Base-by-base conservation (phyloP, 495 filamentous ascomycete genomes). In the Wilcoxina mikolae region DNA sequence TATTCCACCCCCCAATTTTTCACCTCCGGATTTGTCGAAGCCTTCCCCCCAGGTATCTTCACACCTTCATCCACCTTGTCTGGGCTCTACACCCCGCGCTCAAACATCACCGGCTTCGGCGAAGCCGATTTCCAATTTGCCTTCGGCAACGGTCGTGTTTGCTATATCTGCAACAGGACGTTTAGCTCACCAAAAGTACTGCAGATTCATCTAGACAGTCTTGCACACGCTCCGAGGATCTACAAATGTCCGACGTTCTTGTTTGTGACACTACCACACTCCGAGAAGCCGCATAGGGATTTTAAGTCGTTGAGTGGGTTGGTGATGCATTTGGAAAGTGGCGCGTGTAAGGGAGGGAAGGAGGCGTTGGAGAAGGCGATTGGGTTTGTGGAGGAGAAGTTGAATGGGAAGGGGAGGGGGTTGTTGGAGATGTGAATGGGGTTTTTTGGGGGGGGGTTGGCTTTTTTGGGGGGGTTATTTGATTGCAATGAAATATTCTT, bases 231-330 rank as follows among this genome's bases (percentile, higher is more conserved):
- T 10, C 35, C 60, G 5, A 51, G 51, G 54, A 59, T 55, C 10
- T 63, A 55, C n/a, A 54, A 62, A n/a, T 63, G 60, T 18, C 60
- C 60, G 18, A 33, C 3, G 47, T n/a, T 4, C 3, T 3, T 23
- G 11, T 39, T 20, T 5, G 15, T 47, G 38, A 7, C 15, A 15
- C 31, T 35, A 15, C 7, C 7, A 15, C 31, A 35, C 7, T 7
- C 7, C 7, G 31, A 15, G 15, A 15, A 35, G 31, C 7, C 7
- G 7, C 7, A 7, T 7, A 62, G 53, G 38, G 43, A 41, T 1
- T 62, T 62, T n/a, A 57, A 51, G 27, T 53, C 59, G 15, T 47
- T 62, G 18, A 58, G 60, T 24, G 60, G 59, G 12, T 35, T 61
- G 27, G 53, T 50, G n/a, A 48, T 50, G 27, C 60, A 62, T 35